phyloP scores from a whole-genome alignment of 2,329 filamentous ascomycete species.

The Chrysoporthe puriensis region DNA sequence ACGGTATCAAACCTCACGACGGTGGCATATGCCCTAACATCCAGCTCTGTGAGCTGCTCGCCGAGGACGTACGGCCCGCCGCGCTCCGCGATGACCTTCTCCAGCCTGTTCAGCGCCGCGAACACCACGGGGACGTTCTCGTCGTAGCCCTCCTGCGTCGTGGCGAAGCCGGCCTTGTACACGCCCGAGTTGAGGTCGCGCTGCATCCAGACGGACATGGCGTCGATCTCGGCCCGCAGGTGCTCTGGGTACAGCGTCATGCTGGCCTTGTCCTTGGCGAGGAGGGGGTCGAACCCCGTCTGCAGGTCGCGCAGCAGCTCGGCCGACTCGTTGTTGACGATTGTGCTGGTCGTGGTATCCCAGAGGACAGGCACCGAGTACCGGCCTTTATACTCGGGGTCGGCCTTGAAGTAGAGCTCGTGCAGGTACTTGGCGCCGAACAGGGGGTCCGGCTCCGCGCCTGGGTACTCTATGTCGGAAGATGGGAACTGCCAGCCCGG shows the following conservation, averaged over 20 bases:
- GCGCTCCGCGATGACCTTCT: conserved; percentile 44
- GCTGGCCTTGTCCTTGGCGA: conserved; percentile 39
- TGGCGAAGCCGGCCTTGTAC: conserved; percentile 64
- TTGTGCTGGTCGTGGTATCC: conserved; percentile 59
- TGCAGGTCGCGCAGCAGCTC: conserved; percentile 63
- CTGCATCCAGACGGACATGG: conserved; percentile 56
- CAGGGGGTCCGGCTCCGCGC: conserved; percentile 62
- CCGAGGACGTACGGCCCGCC: conserved; percentile 60
- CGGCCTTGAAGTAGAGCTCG: conserved; percentile 65
- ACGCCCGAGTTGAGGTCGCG: conserved; percentile 61
- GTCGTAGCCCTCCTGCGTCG: conserved; percentile 58
- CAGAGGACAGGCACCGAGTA: conserved; percentile 66
- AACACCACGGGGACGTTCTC: conserved; percentile 58
- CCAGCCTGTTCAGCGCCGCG: conserved; percentile 61
- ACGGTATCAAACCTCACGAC: conserved; percentile 63
- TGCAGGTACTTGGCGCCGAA: conserved; percentile 63
- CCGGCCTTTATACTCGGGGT: conserved; percentile 61
- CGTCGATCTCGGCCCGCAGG: conserved; percentile 55
- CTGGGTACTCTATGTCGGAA: conserved; percentile 56
- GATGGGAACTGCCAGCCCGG: conserved; percentile 64
- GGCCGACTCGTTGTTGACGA: conserved; percentile 64
- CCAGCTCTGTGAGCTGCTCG: conserved; percentile 59
- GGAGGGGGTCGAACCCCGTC: conserved; percentile 54
- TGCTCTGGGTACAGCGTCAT: conserved; percentile 57
- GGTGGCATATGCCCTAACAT: conserved; percentile 60